A percentile compares a stretch with the other conserved stretches of the same genome.
Evolutionary conservation across 2,329 filamentous ascomycete species (phyloP).

Genomic region (Epichloe elymi): DNA sequence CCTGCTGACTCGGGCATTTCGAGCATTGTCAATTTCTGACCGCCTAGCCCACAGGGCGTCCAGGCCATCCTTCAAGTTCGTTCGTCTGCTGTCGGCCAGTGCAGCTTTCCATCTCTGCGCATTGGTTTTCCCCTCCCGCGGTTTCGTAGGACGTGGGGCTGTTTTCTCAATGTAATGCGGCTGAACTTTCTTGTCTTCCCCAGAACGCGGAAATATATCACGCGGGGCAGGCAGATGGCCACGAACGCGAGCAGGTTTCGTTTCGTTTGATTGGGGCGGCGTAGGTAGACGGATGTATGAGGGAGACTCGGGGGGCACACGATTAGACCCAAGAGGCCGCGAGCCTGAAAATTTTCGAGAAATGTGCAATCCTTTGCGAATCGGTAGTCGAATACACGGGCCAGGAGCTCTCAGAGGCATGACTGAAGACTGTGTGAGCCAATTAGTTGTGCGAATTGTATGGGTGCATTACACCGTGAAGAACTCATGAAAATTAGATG

Average conservation of each 20-base stretch:
- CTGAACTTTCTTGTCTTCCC: conserved; percentile 47
- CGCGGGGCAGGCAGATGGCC: conserved; percentile 76
- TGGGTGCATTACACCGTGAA: background rate
- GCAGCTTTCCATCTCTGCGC: conserved; percentile 51
- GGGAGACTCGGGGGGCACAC: conserved; percentile 75
- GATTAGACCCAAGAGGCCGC: conserved; percentile 28
- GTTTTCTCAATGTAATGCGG: conserved; percentile 47
- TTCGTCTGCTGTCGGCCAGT: conserved; percentile 59
- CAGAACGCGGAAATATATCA: conserved; percentile 52
- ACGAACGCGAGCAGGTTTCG: conserved; percentile 39
- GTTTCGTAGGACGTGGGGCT: conserved; percentile 39
- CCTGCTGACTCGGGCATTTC: conserved; percentile 25
- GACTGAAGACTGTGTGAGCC: background rate
- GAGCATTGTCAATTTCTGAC: conserved; percentile 24
- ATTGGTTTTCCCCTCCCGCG: conserved; percentile 21
- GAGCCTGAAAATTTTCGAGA: conserved; percentile 22
- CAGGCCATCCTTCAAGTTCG: conserved; percentile 61
- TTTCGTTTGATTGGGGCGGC: conserved; percentile 55
- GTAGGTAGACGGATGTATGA: conserved; percentile 72
- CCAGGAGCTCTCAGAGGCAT: conserved; percentile 17
- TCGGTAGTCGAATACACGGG: conserved; percentile 14
- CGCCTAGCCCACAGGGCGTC: conserved; percentile 56
- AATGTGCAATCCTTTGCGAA: conserved; percentile 14
- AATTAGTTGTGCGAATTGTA: background rate
- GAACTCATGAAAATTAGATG: background rate